Conservation (phyloP, 192 early-diverging fungal genomes). For the Entomortierella parvispora region DNA sequence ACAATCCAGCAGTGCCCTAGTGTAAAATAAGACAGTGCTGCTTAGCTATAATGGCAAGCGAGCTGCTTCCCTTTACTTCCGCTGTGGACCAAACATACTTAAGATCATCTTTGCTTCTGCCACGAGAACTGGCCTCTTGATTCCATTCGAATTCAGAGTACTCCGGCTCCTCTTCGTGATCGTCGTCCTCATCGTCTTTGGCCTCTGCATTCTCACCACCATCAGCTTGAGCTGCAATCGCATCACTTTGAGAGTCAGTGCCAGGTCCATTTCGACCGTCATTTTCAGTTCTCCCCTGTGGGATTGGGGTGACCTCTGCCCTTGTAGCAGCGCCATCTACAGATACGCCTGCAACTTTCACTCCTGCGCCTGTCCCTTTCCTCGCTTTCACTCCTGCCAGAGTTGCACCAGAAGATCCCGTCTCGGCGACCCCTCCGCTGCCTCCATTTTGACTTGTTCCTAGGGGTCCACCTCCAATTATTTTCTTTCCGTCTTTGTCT, state of each 20-base stretch:
- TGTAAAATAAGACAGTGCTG: neutral
- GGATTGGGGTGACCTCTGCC: neutral
- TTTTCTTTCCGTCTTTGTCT: slow-evolving; percentile 32
- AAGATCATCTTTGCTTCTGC: slow-evolving; percentile 64
- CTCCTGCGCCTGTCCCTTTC: neutral
- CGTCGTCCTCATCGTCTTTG: slow-evolving; percentile 61
- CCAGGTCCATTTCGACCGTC: neutral
- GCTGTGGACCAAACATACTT: slow-evolving; percentile 60
- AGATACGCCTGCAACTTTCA: neutral
- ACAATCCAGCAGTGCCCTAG: slow-evolving; percentile 68
- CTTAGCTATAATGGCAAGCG: neutral
- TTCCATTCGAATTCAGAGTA: slow-evolving; percentile 60
- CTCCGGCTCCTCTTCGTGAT: slow-evolving; percentile 62
- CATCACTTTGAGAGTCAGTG: neutral
- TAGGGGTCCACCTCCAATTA: neutral
- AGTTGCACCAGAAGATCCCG: neutral
- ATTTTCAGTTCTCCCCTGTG: neutral
- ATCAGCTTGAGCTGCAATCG: neutral
- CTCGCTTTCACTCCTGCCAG: slow-evolving; percentile 7
- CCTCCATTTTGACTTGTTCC: neutral
- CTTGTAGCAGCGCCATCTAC: neutral
- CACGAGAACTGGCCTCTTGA: slow-evolving; percentile 55
- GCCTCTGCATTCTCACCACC: slow-evolving; percentile 23
- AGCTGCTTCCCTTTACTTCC: no score
- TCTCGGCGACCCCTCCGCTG: neutral